Evolutionary conservation across 345 rosid genomes (phyloP), one percentile per base, ranked within the genome.

Genomic region (Ceriops zippeliana): DNA sequence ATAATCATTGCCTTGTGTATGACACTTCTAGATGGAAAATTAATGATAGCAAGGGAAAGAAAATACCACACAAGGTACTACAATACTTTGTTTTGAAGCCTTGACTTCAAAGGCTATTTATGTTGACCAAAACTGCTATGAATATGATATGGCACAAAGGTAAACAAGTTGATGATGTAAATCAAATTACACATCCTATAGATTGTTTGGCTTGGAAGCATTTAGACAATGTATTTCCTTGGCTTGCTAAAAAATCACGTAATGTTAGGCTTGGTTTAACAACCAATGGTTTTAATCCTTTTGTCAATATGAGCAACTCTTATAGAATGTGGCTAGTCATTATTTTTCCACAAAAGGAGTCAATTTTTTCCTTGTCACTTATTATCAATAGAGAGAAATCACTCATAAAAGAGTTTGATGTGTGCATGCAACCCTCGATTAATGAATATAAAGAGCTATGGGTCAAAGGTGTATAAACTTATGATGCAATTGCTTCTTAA

Each of bases 231-330:
- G 28, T 53, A 9, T 66, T 21, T 21, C 32, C 21, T 8, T 53
- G 70, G 28, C 53, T 54, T 52, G 5, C 9, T 19, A 0, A 13
- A 1, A 52, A 66, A n/a, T 20, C 30, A 10, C 8, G 10, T 16
- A 66, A 66, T 53, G 59, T 66, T 20, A 52, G 47, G n/a, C 42
- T 52, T 26, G 70, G 61, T 9, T n/a, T 66, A 27, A 19, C 61
- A 51, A 53, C 20, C 1, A 61, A 66, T 52, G 47, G 69, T 0
- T 66, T 52, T 26, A 49, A 28, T 27, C 68, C 68, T 11, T 49
- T 65, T 47, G 13, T 38, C 1, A 65, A 47, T 6, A 27, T 27
- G 28, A 32, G 46, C 10, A 66, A 7, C n/a, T 31, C 60, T 7
- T 22, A 52, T 32, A 52, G 31, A 27, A 66, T 52, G 13, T 52